phyloP scores from a whole-genome alignment of 2,329 filamentous ascomycete genomes.

The Peltaster fructicola region DNA sequence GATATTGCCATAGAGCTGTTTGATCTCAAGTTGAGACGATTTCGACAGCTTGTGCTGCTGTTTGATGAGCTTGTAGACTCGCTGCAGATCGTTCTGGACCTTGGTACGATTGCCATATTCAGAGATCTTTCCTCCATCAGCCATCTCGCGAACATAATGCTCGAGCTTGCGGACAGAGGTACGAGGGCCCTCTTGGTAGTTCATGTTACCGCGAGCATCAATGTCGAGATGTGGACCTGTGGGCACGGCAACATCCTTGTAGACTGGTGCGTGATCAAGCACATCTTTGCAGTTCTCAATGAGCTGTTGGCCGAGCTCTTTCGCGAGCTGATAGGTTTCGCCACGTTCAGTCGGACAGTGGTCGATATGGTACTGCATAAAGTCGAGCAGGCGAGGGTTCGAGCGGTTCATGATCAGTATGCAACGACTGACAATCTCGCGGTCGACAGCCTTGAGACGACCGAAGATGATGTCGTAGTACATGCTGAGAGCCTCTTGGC shows the following conservation, averaged over 20 bases:
- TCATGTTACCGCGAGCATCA: constrained; percentile 78
- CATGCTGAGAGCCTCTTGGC: constrained; percentile 94
- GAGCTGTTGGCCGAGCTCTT: constrained; percentile 79
- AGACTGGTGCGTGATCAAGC: constrained; percentile 63
- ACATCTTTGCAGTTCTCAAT: constrained; percentile 97
- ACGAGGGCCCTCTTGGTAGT: constrained; percentile 74
- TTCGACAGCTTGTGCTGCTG: constrained; percentile 97
- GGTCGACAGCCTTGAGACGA: constrained; percentile 76
- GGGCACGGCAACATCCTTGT: constrained; percentile 87
- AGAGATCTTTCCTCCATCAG: constrained; percentile 92
- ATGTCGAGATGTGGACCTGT: constrained; percentile 88
- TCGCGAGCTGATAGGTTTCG: constrained; percentile 95
- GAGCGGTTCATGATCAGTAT: constrained; percentile 99
- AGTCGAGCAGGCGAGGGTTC: constrained; percentile 86
- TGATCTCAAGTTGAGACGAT: constrained; percentile 90
- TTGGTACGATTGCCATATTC: constrained; percentile 97
- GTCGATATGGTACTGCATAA: constrained; percentile 99
- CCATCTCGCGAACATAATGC: constrained; percentile 97
- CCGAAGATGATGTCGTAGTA: constrained; percentile 99
- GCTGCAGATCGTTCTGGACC: constrained; percentile 86
- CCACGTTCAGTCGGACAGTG: constrained; percentile 93
- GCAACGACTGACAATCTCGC: constrained; percentile 95
- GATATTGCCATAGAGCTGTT: constrained; percentile 83
- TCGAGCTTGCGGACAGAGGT: constrained; percentile 89
- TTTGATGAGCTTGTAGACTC: constrained; percentile 96